Conservation (phyloP, 495 filamentous ascomycete species). For the Staphylotrichum longicolle region DNA sequence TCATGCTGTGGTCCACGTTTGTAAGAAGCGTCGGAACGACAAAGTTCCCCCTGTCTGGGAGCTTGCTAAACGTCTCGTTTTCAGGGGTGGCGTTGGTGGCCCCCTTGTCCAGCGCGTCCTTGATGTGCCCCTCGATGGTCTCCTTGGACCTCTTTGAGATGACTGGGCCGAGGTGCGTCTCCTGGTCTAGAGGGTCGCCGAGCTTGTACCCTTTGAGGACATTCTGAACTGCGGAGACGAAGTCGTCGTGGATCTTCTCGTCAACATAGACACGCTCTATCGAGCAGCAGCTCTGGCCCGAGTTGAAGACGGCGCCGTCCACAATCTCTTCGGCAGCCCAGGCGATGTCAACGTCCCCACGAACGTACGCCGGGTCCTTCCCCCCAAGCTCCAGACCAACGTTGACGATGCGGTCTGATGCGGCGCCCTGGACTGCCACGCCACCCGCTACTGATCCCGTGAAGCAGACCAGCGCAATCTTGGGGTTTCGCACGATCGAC, state of each 20-base stretch:
- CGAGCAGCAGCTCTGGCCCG: constrained; percentile 93
- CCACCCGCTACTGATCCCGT: constrained; percentile 91
- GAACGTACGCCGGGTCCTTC: constrained; percentile 88
- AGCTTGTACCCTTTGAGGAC: constrained; percentile 86
- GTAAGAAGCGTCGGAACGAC: constrained; percentile 81
- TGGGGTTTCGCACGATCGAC: constrained; percentile 66
- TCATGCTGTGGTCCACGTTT: constrained; percentile 80
- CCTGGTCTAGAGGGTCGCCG: constrained; percentile 75
- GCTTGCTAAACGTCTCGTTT: constrained; percentile 68
- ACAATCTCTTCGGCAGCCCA: constrained; percentile 94
- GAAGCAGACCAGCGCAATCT: constrained; percentile 77
- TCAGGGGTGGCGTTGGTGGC: constrained; percentile 79
- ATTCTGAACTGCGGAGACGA: constrained; percentile 72
- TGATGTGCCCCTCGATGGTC: constrained; percentile 75
- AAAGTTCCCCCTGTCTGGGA: constrained; percentile 75
- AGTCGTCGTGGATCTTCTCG: constrained; percentile 74
- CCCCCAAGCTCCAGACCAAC: constrained; percentile 88
- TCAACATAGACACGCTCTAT: constrained; percentile 92
- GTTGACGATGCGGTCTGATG: constrained; percentile 73
- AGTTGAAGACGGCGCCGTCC: constrained; percentile 93
- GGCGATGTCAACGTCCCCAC: constrained; percentile 77
- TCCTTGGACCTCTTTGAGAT: constrained; percentile 72
- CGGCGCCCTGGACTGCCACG: constrained; percentile 77
- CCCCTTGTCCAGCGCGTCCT: constrained; percentile 80
- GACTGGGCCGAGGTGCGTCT: constrained; percentile 84